Conservation (phyloP, 2,329 filamentous ascomycete genomes). For the Exophiala aquamarina region DNA sequence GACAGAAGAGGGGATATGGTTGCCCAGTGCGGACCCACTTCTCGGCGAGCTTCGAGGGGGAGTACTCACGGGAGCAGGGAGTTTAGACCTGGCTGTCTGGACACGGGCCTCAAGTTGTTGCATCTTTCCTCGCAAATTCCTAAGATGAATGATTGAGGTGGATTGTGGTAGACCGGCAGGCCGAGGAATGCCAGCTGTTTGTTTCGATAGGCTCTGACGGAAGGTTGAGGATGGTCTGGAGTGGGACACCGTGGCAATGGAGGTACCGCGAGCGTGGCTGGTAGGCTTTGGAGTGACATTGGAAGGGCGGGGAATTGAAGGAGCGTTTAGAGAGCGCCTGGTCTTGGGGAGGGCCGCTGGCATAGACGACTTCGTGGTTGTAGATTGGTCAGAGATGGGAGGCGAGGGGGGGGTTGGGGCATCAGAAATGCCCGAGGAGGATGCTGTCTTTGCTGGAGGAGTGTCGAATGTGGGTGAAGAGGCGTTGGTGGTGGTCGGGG, state of each 20-base stretch:
- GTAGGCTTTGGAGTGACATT: slow-evolving; percentile 40
- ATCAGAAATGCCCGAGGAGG: slow-evolving; percentile 61
- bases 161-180: slow-evolving; percentile 54
- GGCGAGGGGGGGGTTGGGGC: slow-evolving; percentile 86
- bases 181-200: slow-evolving; percentile 23
- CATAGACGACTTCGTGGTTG: slow-evolving; percentile 39
- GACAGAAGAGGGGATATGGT: slow-evolving; percentile 55
- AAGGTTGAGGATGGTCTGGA: slow-evolving; percentile 46
- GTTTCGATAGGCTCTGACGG: slow-evolving; percentile 36
- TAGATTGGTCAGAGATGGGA: slow-evolving; percentile 83
- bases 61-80: slow-evolving; percentile 76
- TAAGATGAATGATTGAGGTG: slow-evolving; percentile 85
- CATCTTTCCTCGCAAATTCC: slow-evolving; percentile 93
- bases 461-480: slow-evolving; percentile 90
- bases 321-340: slow-evolving; percentile 46
- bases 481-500: slow-evolving; percentile 75
- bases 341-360: slow-evolving; percentile 48
- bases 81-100: slow-evolving; percentile 84
- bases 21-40: slow-evolving; percentile 48
- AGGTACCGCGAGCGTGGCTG: slow-evolving; percentile 56
- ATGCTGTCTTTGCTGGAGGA: slow-evolving; percentile 71
- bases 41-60: slow-evolving; percentile 81
- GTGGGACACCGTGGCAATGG: slow-evolving; percentile 53
- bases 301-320: slow-evolving; percentile 52
- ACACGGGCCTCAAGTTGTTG: slow-evolving; percentile 92